Conservation (phyloP, 2,329 filamentous ascomycete genomes). For the Alternaria ventricosa region DNA sequence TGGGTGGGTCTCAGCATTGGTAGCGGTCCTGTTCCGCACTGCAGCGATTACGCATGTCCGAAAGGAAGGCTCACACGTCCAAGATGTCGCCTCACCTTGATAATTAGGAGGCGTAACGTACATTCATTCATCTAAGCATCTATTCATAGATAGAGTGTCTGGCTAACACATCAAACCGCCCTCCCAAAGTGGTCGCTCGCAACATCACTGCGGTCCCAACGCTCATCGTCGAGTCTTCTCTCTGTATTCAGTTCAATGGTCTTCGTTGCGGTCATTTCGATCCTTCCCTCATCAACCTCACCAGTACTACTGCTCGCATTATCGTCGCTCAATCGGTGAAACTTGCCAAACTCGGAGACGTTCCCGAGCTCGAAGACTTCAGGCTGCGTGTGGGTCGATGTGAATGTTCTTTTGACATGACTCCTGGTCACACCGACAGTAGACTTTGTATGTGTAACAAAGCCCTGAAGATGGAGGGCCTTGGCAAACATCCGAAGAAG, state of each 20-base stretch:
- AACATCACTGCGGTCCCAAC: not conserved
- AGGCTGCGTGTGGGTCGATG: not conserved
- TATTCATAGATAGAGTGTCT: not conserved
- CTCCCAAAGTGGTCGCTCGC: not conserved
- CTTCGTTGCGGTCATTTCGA: conserved; percentile 13
- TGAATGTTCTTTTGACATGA: not conserved
- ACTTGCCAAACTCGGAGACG: conserved; percentile 7
- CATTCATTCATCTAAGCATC: not conserved
- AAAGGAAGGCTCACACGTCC: not conserved
- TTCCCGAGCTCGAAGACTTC: conserved; percentile 16
- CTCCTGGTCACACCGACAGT: conserved; percentile 2
- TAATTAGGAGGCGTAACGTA: not conserved
- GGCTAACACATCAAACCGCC: not conserved
- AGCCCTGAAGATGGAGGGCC: conserved; percentile 22
- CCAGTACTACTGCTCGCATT: not conserved
- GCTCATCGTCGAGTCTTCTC: not conserved
- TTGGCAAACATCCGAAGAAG: conserved; percentile 30
- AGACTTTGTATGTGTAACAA: conserved; percentile 27
- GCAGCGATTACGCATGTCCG: not conserved
- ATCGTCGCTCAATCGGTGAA: conserved; percentile 16
- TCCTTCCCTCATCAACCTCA: not conserved
- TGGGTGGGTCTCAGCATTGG: not conserved
- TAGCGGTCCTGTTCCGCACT: not conserved
- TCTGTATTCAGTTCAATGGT: conserved; percentile 14
- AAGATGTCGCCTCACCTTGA: not conserved